phyloP scores from a whole-genome alignment of 345 rosid species.

The Durio zibethinus region DNA sequence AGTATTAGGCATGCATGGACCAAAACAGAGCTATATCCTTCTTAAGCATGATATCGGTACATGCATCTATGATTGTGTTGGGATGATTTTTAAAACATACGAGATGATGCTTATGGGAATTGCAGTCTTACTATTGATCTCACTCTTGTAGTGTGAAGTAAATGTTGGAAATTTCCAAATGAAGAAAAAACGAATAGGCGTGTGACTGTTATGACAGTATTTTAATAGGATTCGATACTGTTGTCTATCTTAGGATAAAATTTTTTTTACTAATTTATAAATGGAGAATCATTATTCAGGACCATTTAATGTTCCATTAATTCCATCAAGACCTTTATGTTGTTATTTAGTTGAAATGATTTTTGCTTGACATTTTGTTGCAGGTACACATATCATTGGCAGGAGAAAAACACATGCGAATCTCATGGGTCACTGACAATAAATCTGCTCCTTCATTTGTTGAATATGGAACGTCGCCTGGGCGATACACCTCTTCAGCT shows the following conservation, averaged over 20 bases:
- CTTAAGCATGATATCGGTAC: background rate
- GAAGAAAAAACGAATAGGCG: background rate
- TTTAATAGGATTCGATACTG: background rate
- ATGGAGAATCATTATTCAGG: background rate
- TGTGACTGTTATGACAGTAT: background rate
- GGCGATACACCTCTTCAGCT: constrained; percentile 44
- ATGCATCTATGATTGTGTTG: background rate
- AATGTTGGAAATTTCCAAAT: background rate
- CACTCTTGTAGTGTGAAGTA: background rate
- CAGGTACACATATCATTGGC: constrained; percentile 77
- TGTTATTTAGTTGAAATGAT: background rate
- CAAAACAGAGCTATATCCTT: background rate
- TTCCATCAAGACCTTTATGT: background rate
- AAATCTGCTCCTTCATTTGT: constrained; percentile 63
- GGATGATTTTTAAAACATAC: background rate
- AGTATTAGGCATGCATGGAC: background rate
- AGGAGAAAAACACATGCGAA: constrained; percentile 77
- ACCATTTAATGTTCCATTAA: background rate
- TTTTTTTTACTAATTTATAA: background rate
- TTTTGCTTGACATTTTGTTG: constrained; percentile 8
- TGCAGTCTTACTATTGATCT: background rate
- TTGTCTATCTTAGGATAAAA: background rate
- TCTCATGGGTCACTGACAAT: constrained; percentile 72
- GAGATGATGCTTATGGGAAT: background rate
- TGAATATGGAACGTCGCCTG: constrained; percentile 74